phyloP scores from a whole-genome alignment of 805 yeast genomes.

The Cyberlindnera mrakii region DNA sequence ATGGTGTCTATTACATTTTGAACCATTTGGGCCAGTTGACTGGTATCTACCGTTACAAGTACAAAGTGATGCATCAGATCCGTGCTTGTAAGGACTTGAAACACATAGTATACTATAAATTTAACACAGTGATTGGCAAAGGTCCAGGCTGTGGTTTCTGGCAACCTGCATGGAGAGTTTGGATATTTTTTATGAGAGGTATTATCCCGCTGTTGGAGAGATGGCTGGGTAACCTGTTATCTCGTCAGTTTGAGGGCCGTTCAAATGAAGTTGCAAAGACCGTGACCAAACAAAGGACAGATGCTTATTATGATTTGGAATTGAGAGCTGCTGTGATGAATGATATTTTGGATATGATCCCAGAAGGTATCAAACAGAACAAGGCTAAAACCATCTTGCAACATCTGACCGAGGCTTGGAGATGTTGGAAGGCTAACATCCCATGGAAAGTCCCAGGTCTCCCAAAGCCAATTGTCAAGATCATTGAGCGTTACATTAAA shows the following conservation, averaged over 20 bases:
- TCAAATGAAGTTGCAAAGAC: slow-evolving; percentile 90
- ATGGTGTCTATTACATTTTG: slow-evolving; percentile 83
- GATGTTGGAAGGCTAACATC: slow-evolving; percentile 98
- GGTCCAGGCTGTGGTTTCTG: slow-evolving; percentile 99
- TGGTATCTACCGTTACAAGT: slow-evolving; percentile 94
- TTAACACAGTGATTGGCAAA: slow-evolving; percentile 83
- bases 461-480: slow-evolving; percentile 83
- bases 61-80: slow-evolving; percentile 97
- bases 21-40: slow-evolving; percentile 95
- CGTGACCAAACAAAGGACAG: slow-evolving; percentile 91
- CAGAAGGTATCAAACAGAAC: slow-evolving; percentile 84
- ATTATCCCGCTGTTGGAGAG: slow-evolving; percentile 85
- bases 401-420: slow-evolving; percentile 97
- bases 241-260: slow-evolving; percentile 95
- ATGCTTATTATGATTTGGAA: slow-evolving; percentile 91
- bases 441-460: slow-evolving; percentile 98
- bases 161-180: slow-evolving; percentile 98
- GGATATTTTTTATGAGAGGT: slow-evolving; percentile 91
- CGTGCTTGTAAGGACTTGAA: slow-evolving; percentile 93
- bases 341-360: slow-evolving; percentile 95
- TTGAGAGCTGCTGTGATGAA: slow-evolving; percentile 91
- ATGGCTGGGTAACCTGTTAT: slow-evolving; percentile 88
- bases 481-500: slow-evolving; percentile 82
- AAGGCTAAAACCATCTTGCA: slow-evolving; percentile 85
- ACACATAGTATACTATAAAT: slow-evolving; percentile 81